A percentile compares a stretch with the other conserved stretches of the same genome.
phyloP scores from a whole-genome alignment of 495 filamentous ascomycete species.

The Aspergillus ostianus region DNA sequence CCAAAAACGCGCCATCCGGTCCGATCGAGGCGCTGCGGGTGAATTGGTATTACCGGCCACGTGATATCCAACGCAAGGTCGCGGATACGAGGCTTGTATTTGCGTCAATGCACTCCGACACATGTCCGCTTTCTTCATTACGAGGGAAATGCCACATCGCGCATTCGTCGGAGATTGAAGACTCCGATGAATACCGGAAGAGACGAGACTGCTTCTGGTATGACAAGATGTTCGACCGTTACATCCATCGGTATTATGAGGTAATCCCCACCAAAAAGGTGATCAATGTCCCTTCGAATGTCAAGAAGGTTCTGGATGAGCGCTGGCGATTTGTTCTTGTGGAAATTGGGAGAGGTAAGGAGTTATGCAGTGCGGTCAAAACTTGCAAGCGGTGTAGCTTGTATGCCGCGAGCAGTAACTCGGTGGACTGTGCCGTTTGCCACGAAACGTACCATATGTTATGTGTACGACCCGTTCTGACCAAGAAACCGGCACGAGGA shows the following conservation, averaged over 20 bases:
- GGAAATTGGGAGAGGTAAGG: slow-evolving; percentile 86
- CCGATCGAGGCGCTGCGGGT: slow-evolving; percentile 85
- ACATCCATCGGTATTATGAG: slow-evolving; percentile 96
- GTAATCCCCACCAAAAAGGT: slow-evolving; percentile 89
- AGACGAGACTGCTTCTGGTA: slow-evolving; percentile 88
- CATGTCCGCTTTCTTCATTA: slow-evolving; percentile 84
- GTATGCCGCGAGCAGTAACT: slow-evolving; percentile 92
- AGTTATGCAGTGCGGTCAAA: slow-evolving; percentile 95
- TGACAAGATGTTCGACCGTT: slow-evolving; percentile 95
- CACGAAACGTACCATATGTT: slow-evolving; percentile 97
- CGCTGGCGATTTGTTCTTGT: slow-evolving; percentile 94
- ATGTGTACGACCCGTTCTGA: slow-evolving; percentile 87
- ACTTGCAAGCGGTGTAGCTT: slow-evolving; percentile 85
- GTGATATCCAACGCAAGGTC: slow-evolving; percentile 89
- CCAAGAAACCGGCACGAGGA: slow-evolving; percentile 95
- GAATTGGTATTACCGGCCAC: slow-evolving; percentile 98
- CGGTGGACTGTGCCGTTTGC: slow-evolving; percentile 96
- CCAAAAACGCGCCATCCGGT: slow-evolving; percentile 65
- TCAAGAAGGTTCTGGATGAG: slow-evolving; percentile 93
- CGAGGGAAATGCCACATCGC: slow-evolving; percentile 88
- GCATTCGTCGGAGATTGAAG: slow-evolving; percentile 81
- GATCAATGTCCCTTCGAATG: slow-evolving; percentile 90
- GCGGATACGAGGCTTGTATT: slow-evolving; percentile 87
- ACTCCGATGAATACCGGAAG: slow-evolving; percentile 82
- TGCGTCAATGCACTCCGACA: slow-evolving; percentile 98